Percentiles rank a stretch among this genome's conserved stretches.
These are phyloP conservation scores for Irineochytrium annulatum DNA, from an alignment of 192 early-diverging fungal genomes.

Conservation along the genomic window DNA sequence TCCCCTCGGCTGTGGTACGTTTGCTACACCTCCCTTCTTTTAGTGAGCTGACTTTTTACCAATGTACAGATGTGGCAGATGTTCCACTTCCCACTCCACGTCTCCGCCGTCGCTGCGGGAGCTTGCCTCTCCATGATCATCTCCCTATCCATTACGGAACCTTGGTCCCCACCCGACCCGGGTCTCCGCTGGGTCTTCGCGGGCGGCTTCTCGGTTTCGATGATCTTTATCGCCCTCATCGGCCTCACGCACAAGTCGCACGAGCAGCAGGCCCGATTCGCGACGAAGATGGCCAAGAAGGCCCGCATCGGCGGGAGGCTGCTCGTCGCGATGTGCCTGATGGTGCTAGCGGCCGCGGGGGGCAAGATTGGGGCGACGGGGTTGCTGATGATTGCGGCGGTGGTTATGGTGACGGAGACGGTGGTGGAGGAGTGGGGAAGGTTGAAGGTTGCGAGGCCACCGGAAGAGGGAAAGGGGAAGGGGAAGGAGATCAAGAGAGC, in stretches of 20 bases:
- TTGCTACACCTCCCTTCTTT: too few species aligned
- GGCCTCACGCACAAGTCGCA: not conserved
- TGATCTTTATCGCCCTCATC: not conserved
- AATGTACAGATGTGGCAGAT: too few species aligned
- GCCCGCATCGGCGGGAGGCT: not conserved
- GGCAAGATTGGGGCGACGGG: not conserved
- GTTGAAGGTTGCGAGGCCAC: not conserved
- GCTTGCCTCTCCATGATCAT: not conserved
- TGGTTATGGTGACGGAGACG: not conserved
- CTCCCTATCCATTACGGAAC: not conserved
- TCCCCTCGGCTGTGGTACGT: conserved; percentile 30
- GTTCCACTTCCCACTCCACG: conserved; percentile 23
- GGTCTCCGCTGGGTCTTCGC: not conserved
- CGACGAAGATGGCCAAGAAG: not conserved
- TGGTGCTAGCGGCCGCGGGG: not conserved
- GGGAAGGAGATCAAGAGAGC: not conserved
- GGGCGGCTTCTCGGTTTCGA: not conserved
- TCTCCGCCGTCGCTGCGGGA: conserved; percentile 6
- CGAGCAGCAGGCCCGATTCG: not conserved
- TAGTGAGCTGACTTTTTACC: too few species aligned
- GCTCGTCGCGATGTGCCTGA: not conserved
- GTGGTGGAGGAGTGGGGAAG: not conserved
- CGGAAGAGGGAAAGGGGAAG: not conserved
- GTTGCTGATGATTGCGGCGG: not conserved
- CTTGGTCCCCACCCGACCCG: not conserved